Evolutionary conservation across 1,284 basidiomycete genomes (phyloP), one percentile per base, ranked within the genome.

Genomic region (Papiliotrema flavescens): DNA sequence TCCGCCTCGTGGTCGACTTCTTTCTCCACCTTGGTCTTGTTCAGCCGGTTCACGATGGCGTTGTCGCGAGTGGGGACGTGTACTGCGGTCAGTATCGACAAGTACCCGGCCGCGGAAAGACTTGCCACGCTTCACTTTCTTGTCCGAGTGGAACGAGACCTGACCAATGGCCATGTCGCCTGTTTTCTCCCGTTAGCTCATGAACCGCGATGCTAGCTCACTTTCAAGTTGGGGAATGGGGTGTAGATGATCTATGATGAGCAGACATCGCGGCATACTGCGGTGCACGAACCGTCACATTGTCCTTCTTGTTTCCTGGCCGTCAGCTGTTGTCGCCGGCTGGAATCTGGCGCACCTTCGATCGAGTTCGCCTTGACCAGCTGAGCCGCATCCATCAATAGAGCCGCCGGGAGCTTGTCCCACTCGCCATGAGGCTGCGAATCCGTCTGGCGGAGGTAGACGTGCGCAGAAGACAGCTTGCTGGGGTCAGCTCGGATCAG

Each of bases 361-460:
- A 98, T 98, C 3, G 90, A 94, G 68, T 98, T 98, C 0, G 95
- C 94, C 76, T 98, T 98, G 42, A 97, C 93, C 1, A 98, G 80
- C 74, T 98, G 95, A 0, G 91, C 89, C 60, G 90, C 90, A 71
- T 98, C 94, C 9, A 80, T 80, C 23, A 98, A 78, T 11, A 97
- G 78, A 0, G 83, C 78, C 50, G 87, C 82, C 0, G 95, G 94
- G 42, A 98, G 89, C 11, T 79, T 74, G 19, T 98, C 91, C 91
- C 94, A 98, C 17, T 64, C 67, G 8, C 76, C 76, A 51, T 78
- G 77, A 17, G 81, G 76, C 80, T 90, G 87, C n/a, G 74, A 78
- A 6, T 84, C 81, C 0, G 88, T 82, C 79, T 97, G 85, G 19
- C 94, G 87, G 15, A 98, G 79, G 73, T 98, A 98, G 45, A 96